phyloP scores from a whole-genome alignment of 176 grass and related monocot genomes.

The Ananas comosus region DNA sequence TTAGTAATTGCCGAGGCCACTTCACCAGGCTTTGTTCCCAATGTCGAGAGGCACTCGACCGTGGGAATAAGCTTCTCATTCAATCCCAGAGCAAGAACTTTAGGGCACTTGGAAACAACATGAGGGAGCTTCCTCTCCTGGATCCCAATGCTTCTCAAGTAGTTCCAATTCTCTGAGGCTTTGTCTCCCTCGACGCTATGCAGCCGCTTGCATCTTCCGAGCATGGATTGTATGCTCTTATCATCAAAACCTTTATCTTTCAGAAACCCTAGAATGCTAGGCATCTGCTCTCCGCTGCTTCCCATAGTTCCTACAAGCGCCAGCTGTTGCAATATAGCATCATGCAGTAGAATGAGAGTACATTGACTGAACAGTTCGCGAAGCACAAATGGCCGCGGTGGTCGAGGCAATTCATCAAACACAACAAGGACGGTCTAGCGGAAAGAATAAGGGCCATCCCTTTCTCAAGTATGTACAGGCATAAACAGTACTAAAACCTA shows the following conservation, averaged over 20 bases:
- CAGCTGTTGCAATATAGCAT: not conserved
- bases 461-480: not conserved
- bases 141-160: constrained; percentile 52
- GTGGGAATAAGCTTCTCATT: constrained; percentile 68
- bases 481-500: not conserved
- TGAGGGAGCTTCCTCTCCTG: constrained; percentile 65
- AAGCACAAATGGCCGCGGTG: not conserved
- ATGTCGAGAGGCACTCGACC: constrained; percentile 71
- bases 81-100: constrained; percentile 65
- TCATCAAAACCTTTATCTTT: constrained; percentile 77
- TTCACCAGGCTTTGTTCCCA: constrained; percentile 61
- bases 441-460: not conserved
- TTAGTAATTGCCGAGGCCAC: constrained; percentile 66
- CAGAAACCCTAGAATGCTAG: constrained; percentile 48
- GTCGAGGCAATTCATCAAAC: constrained; percentile 23
- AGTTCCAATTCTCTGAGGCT: constrained; percentile 67
- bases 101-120: constrained; percentile 83
- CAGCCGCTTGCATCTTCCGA: constrained; percentile 57
- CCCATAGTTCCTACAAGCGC: constrained; percentile 22
- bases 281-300: constrained; percentile 17
- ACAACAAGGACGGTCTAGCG: not conserved
- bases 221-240: constrained; percentile 41
- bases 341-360: not conserved
- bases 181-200: constrained; percentile 35
- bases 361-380: not conserved